Percentiles rank a stretch among this genome's conserved stretches.
phyloP scores from a whole-genome alignment of 225 moss, liverwort and hornwort genomes.

The Lunularia cruciata region DNA sequence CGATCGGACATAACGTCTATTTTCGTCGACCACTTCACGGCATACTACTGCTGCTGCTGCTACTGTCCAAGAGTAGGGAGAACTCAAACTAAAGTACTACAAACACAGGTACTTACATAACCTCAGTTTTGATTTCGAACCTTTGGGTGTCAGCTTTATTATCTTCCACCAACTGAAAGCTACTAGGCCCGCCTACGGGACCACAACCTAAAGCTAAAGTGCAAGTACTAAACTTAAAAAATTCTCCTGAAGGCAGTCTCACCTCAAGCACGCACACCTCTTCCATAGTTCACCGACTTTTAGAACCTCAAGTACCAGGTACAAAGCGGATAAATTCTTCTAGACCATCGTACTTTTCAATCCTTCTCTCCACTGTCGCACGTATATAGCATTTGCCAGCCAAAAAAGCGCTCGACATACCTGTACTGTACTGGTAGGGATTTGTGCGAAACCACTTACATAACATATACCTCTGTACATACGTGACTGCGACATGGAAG shows the following conservation, averaged over 20 bases:
- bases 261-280: background rate
- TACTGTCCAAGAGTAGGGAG: background rate
- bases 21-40: background rate
- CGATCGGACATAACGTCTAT: too few species aligned
- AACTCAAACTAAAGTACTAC: background rate
- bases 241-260: background rate
- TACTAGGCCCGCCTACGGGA: background rate
- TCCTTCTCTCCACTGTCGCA: background rate
- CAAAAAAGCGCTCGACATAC: background rate
- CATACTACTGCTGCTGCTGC: background rate
- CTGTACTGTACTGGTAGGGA: background rate
- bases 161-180: background rate
- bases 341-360: slow-evolving; percentile 1
- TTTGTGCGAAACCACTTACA: background rate
- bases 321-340: background rate
- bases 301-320: background rate
- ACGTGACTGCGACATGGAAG: background rate
- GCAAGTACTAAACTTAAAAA: background rate
- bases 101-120: background rate
- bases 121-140: background rate
- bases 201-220: background rate
- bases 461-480: background rate
- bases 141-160: background rate
- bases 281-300: slow-evolving; percentile 4
- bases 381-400: background rate